These are phyloP conservation scores for Agroathelia rolfsii DNA, from an alignment of 1,284 basidiomycete genomes.

Conservation along the genomic window DNA sequence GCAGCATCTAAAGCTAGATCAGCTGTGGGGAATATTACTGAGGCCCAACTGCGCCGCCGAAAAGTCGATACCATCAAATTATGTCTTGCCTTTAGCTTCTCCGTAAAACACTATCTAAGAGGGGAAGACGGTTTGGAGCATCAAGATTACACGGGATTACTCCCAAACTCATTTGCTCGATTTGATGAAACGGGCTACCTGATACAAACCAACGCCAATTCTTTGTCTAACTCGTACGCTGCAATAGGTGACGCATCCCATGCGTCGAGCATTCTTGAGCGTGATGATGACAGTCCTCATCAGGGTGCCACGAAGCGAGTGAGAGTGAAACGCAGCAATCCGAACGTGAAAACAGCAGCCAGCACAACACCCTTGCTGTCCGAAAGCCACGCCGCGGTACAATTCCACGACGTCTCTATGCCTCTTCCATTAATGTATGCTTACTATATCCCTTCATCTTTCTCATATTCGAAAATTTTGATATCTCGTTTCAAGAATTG, in stretches of 20 bases:
- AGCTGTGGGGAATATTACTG: slow-evolving; percentile 34
- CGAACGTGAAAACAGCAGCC: slow-evolving; percentile 23
- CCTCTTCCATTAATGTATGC: slow-evolving; percentile 69
- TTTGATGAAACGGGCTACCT: slow-evolving; percentile 31
- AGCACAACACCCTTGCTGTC: slow-evolving; percentile 49
- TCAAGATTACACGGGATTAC: slow-evolving; percentile 52
- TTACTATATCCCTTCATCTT: slow-evolving; percentile 6
- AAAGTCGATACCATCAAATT: slow-evolving; percentile 69
- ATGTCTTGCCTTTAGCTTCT: slow-evolving; percentile 56
- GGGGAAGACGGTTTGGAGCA: slow-evolving; percentile 64
- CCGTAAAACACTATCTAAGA: slow-evolving; percentile 71
- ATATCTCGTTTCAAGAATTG: slow-evolving; percentile 40
- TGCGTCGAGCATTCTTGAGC: slow-evolving; percentile 11
- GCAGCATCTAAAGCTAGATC: slow-evolving; percentile 38
- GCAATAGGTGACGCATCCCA: slow-evolving; percentile 30
- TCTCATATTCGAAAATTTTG: slow-evolving; percentile 11
- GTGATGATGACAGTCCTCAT: slow-evolving; percentile 24
- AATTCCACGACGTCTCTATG: slow-evolving; percentile 50
- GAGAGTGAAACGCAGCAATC: slow-evolving; percentile 56
- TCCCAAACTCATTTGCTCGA: slow-evolving; percentile 50
- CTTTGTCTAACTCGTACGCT: slow-evolving; percentile 25
- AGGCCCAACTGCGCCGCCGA: slow-evolving; percentile 48
- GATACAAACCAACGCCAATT: slow-evolving; percentile 20
- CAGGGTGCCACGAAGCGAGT: slow-evolving; percentile 59
- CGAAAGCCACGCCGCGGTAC: slow-evolving; percentile 44